Conservation (phyloP, 306 rosid species). For the Gillenia trifoliata region DNA sequence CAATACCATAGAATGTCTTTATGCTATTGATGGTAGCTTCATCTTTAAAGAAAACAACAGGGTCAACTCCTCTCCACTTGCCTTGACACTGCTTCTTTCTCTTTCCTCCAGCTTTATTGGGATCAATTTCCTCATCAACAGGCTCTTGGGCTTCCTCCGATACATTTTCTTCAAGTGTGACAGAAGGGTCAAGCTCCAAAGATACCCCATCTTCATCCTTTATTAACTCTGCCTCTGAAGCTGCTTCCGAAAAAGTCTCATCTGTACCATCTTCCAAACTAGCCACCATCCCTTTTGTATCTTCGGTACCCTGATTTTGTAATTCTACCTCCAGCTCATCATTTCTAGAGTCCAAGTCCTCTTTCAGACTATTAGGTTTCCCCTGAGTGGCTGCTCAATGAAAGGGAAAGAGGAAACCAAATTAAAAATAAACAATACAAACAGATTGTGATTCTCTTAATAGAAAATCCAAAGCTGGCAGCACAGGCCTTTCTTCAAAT, state of each 20-base stretch:
- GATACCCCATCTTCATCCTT: conserved; percentile 38
- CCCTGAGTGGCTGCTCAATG: conserved; percentile 39
- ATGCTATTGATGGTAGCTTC: conserved; percentile 63
- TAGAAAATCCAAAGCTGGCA: conserved; percentile 12
- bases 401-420: neutral
- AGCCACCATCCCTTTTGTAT: conserved; percentile 27
- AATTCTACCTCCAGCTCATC: conserved; percentile 18
- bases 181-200: conserved; percentile 31
- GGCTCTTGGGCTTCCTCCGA: conserved; percentile 36
- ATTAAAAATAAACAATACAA: neutral
- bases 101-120: conserved; percentile 46
- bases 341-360: conserved; percentile 17
- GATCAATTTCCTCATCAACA: conserved; percentile 27
- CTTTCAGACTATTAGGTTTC: conserved; percentile 29
- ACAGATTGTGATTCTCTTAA: conserved; percentile 6
- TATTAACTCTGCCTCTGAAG: conserved; percentile 41
- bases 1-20: conserved; percentile 79
- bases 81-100: conserved; percentile 83
- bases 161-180: conserved; percentile 29
- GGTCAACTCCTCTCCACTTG: conserved; percentile 96
- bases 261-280: conserved; percentile 35
- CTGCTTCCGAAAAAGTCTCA: conserved; percentile 37
- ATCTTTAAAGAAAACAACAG: conserved; percentile 83
- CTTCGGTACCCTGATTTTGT: conserved; percentile 34
- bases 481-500: conserved; percentile 9